Conservation (phyloP, 257 asterid species). For the Solanum ahanhuiri region DNA sequence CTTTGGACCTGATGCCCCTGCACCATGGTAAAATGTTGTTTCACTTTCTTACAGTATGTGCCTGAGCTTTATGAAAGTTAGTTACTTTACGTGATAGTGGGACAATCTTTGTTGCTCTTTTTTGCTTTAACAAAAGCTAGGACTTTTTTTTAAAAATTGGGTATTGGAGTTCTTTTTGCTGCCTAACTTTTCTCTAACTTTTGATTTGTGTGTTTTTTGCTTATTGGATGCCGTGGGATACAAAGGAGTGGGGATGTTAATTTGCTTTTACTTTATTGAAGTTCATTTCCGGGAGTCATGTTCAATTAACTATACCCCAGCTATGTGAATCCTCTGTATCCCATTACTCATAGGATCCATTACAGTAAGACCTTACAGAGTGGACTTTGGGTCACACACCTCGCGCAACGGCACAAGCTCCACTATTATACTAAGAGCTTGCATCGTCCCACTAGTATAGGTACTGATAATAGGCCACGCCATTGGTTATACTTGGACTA, state of each 20-base stretch:
- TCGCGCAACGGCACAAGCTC: neutral
- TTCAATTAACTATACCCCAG: neutral
- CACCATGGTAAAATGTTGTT: conserved; percentile 48
- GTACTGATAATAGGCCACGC: neutral
- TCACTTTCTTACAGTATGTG: neutral
- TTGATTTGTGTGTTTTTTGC: neutral
- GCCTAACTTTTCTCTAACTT: neutral
- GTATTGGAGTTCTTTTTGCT: neutral
- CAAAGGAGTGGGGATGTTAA: neutral
- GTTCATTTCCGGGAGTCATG: neutral
- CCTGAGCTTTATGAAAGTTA: neutral
- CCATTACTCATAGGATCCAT: neutral
- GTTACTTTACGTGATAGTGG: neutral
- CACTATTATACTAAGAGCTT: neutral
- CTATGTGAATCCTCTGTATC: neutral
- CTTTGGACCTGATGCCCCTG: conserved; percentile 21
- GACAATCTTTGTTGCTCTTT: neutral
- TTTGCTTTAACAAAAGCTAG: neutral
- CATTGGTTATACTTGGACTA: neutral
- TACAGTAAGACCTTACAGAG: neutral
- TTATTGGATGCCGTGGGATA: neutral
- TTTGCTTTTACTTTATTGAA: neutral
- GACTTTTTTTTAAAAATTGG: neutral
- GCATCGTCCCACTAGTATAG: neutral
- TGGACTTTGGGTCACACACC: neutral